These are phyloP conservation scores for Diaporthe sp. DNA, from an alignment of 2,329 filamentous ascomycete species.

Conservation along the genomic window DNA sequence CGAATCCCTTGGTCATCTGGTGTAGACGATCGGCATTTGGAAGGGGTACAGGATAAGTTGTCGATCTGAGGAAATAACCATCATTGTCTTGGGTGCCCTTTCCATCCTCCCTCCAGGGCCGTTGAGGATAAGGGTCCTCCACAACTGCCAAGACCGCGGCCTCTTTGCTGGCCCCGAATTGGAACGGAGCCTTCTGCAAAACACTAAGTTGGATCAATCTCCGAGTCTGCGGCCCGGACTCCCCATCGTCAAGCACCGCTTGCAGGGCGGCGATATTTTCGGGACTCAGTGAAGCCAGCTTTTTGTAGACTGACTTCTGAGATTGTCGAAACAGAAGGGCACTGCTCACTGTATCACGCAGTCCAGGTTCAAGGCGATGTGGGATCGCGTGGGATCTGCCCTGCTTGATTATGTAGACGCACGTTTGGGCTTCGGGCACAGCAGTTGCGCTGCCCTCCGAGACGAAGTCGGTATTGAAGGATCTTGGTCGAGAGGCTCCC, in stretches of 20 bases:
- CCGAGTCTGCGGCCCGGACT: not conserved
- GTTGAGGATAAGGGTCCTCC: not conserved
- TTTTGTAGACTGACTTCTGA: not conserved
- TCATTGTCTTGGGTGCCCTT: not conserved
- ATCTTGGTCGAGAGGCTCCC: not conserved
- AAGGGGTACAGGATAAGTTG: not conserved
- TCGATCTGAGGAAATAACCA: too few relatives aligned
- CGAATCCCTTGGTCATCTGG: not conserved
- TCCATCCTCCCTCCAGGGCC: not conserved
- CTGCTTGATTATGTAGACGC: not conserved
- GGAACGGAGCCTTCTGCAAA: not conserved
- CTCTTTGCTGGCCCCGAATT: not conserved
- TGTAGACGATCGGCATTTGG: not conserved
- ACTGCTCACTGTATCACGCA: not conserved
- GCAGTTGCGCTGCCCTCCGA: not conserved
- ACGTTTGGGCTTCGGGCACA: not conserved
- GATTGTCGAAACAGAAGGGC: not conserved
- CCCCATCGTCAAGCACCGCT: not conserved
- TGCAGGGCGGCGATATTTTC: not conserved
- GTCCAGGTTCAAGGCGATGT: not conserved
- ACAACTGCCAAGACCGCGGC: not conserved
- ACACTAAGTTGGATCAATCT: not conserved
- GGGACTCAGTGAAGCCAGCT: not conserved
- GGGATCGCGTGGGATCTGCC: not conserved
- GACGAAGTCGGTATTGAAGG: not conserved